Conservation (phyloP, 768 basidiomycete species). For the Macrocybe gigantea region DNA sequence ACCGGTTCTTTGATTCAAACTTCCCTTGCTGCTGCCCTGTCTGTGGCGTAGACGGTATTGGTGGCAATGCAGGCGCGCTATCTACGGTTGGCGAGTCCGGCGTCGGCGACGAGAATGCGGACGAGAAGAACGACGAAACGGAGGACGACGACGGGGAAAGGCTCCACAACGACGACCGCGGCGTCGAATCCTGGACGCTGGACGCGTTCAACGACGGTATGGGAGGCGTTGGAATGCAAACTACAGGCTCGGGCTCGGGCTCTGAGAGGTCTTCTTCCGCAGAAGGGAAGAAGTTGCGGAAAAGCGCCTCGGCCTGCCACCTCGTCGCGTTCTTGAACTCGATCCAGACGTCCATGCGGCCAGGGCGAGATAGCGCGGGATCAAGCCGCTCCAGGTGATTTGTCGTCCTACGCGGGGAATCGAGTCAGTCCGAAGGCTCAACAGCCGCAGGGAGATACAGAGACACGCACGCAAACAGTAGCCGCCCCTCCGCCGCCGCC, state of each 20-base stretch:
- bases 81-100: slow-evolving; percentile 27
- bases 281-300: slow-evolving; percentile 88
- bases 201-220: not conserved
- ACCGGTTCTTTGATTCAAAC: slow-evolving; percentile 53
- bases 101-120: slow-evolving; percentile 37
- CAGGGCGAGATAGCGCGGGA: slow-evolving; percentile 86
- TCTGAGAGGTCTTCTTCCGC: slow-evolving; percentile 40
- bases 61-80: slow-evolving; percentile 14
- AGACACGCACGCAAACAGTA: slow-evolving; percentile 77
- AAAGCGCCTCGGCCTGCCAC: slow-evolving; percentile 81
- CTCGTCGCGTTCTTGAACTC: slow-evolving; percentile 85
- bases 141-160: slow-evolving; percentile 11
- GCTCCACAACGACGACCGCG: slow-evolving; percentile 20
- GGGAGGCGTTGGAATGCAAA: slow-evolving; percentile 8
- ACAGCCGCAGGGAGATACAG: slow-evolving; percentile 21
- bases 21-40: slow-evolving; percentile 22
- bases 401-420: slow-evolving; percentile 50
- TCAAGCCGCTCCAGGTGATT: slow-evolving; percentile 91
- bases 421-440: slow-evolving; percentile 1
- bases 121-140: slow-evolving; percentile 29
- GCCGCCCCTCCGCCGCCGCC: slow-evolving; percentile 79
- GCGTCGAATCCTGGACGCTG: slow-evolving; percentile 13
- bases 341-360: slow-evolving; percentile 90
- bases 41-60: slow-evolving; percentile 9
- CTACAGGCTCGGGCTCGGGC: slow-evolving; percentile 28